Conservation (phyloP, 805 yeast species). For the Candida coleopterorum region DNA sequence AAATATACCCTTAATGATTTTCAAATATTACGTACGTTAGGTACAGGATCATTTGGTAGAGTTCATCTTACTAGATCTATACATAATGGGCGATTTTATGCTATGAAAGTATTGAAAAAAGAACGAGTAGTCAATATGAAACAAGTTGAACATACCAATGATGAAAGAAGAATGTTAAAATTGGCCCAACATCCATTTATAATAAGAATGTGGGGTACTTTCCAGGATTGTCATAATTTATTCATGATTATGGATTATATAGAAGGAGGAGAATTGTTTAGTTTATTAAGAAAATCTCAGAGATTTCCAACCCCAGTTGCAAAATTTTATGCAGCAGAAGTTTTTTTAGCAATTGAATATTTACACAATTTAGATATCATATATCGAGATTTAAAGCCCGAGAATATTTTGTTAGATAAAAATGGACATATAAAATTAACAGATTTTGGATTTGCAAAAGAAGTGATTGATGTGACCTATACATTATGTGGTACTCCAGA, state of each 20-base stretch:
- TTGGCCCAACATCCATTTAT: constrained; percentile 57
- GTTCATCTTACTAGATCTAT: constrained; percentile 56
- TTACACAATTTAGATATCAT: constrained; percentile 56
- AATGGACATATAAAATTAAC: constrained; percentile 59
- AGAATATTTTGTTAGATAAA: constrained; percentile 52
- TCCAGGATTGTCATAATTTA: constrained; percentile 51
- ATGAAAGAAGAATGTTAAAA: constrained; percentile 55
- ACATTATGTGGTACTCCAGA: constrained; percentile 64
- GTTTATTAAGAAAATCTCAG: constrained; percentile 51
- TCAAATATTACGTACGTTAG: constrained; percentile 52
- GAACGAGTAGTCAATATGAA: constrained; percentile 56
- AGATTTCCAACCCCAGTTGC: constrained; percentile 61
- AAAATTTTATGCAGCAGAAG: constrained; percentile 61
- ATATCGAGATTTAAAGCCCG: constrained; percentile 59
- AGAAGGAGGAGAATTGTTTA: constrained; percentile 60
- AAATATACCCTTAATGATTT: constrained; percentile 54
- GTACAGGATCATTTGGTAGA: constrained; percentile 59
- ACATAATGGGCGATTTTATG: constrained; percentile 56
- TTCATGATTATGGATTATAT: constrained; percentile 65
- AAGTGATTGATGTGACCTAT: constrained; percentile 54
- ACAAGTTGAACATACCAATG: constrained; percentile 62
- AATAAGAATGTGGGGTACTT: constrained; percentile 66
- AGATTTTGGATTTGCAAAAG: constrained; percentile 62
- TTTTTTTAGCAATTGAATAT: constrained; percentile 53
- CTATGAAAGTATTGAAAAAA: constrained; percentile 55